phyloP scores from a whole-genome alignment of 2,329 filamentous ascomycete species.

The Trichoderma koningiopsis region DNA sequence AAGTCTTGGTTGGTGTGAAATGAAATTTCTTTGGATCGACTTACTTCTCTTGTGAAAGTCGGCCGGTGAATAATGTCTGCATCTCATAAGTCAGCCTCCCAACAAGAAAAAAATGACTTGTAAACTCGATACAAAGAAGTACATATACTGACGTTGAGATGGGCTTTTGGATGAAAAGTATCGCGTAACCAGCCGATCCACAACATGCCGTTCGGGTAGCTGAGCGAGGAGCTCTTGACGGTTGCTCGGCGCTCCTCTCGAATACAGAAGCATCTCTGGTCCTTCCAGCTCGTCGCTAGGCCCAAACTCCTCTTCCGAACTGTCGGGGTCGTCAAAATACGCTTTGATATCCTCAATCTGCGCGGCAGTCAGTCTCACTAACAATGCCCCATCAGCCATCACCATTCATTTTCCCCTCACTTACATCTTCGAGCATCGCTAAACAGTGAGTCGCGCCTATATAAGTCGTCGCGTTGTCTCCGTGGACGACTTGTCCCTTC shows the following conservation, averaged over 20 bases:
- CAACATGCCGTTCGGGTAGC: constrained; percentile 49
- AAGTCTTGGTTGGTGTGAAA: no score
- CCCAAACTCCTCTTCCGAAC: constrained; percentile 39
- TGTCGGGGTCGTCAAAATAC: constrained; percentile 56
- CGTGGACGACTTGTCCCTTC: constrained; percentile 48
- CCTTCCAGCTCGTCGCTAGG: constrained; percentile 41
- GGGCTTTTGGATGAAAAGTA: constrained; percentile 58
- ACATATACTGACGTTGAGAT: constrained; percentile 48
- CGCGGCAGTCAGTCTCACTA: background rate
- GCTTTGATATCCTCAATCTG: constrained; percentile 62
- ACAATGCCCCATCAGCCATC: background rate
- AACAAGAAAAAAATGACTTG: background rate
- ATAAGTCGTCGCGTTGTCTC: constrained; percentile 51
- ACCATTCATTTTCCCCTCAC: background rate
- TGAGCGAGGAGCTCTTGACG: constrained; percentile 51
- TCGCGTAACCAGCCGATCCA: constrained; percentile 54
- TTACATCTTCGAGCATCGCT: constrained; percentile 61
- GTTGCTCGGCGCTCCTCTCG: constrained; percentile 42
- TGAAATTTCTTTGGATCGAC: constrained; percentile 19
- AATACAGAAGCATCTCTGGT: constrained; percentile 48
- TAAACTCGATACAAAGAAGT: background rate
- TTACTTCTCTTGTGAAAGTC: constrained; percentile 50
- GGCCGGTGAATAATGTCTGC: constrained; percentile 57
- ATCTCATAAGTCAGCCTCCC: background rate
- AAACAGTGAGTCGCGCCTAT: constrained; percentile 63